Evolutionary conservation across 1,139 yeast species (phyloP).

Genomic region (Lodderomyces pseudojiufengensis): DNA sequence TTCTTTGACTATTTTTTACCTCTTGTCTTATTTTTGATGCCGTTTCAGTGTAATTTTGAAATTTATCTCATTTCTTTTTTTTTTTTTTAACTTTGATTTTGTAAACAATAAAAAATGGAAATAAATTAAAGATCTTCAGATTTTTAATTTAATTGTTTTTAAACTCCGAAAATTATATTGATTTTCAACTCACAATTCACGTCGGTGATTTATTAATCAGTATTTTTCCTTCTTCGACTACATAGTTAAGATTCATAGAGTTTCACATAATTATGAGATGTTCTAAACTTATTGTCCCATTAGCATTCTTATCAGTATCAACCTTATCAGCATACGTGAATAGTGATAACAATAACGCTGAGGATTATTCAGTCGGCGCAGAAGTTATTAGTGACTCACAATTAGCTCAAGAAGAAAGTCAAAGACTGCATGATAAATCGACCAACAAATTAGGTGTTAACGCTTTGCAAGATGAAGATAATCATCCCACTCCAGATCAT

Average conservation of each 20-base stretch:
- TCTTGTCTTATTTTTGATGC: background rate
- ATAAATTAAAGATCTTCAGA: no score
- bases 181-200: no score
- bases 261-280: constrained; percentile 3
- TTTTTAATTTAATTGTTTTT: no score
- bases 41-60: background rate
- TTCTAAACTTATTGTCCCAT: background rate
- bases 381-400: constrained; percentile 1
- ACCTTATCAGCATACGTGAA: background rate
- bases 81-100: background rate
- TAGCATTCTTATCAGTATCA: constrained; percentile 1
- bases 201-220: no score
- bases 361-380: constrained; percentile 4
- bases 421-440: constrained; percentile 10
- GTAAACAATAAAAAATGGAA: background rate
- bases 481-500: constrained; percentile 26
- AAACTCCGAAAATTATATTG: no score
- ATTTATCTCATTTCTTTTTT: no score
- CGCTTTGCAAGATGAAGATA: constrained; percentile 26
- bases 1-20: no score
- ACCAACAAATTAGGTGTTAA: constrained; percentile 23
- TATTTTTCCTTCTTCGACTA: no score
- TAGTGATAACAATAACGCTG: background rate
- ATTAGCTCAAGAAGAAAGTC: constrained; percentile 1
- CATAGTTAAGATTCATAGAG: no score